These are phyloP conservation scores for Ceratocystis cubensis DNA, from an alignment of 2,329 filamentous ascomycete species.

Conservation along the genomic window DNA sequence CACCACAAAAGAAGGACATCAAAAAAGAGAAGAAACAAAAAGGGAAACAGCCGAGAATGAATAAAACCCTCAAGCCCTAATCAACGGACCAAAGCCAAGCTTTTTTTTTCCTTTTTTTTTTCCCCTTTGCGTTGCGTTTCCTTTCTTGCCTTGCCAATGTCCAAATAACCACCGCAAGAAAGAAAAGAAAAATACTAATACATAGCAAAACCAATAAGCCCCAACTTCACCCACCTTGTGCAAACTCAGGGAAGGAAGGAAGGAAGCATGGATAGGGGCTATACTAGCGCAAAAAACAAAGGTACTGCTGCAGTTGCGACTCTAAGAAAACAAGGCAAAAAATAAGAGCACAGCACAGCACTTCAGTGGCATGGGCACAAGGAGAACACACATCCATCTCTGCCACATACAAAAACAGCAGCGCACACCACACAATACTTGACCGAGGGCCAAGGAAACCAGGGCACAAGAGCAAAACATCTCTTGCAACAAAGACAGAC, in stretches of 20 bases:
- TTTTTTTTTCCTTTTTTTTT: background rate
- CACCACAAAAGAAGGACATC: background rate
- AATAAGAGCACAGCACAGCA: background rate
- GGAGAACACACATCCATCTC: background rate
- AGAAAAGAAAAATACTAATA: background rate
- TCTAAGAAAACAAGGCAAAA: background rate
- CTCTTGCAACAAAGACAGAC: background rate
- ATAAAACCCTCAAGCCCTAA: background rate
- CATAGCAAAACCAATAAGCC: background rate
- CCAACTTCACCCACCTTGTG: background rate
- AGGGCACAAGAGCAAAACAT: background rate
- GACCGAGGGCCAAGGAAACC: background rate
- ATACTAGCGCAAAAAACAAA: background rate
- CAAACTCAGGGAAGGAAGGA: background rate
- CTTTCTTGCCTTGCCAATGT: background rate
- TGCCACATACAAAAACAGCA: background rate
- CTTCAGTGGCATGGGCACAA: background rate
- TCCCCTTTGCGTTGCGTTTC: background rate
- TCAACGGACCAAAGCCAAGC: background rate
- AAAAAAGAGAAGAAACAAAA: background rate
- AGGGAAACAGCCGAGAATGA: constrained; percentile 2
- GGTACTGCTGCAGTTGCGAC: background rate
- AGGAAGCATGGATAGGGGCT: background rate
- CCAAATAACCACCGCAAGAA: background rate
- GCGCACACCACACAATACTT: background rate